These are phyloP conservation scores for Bryum argenteum DNA, from an alignment of 225 moss, liverwort and hornwort genomes.

Conservation along the genomic window DNA sequence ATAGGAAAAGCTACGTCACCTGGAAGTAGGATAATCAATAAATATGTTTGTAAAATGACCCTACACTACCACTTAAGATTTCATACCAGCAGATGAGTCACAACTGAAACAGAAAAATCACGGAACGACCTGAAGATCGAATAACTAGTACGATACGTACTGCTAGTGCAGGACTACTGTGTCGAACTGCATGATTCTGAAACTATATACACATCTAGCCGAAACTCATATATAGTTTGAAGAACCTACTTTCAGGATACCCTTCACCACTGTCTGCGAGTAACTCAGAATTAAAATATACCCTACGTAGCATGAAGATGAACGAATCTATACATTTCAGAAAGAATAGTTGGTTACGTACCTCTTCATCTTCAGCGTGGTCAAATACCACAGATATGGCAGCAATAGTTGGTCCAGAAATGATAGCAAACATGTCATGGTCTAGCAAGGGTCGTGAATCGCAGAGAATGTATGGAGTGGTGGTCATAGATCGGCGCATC, in stretches of 20 bases:
- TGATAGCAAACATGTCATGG: constrained; percentile 99
- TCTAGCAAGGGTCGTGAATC: constrained; percentile 87
- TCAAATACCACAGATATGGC: constrained; percentile 99
- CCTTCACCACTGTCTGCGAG: constrained; percentile 22
- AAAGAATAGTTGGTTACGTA: constrained; percentile 29
- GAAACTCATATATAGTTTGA: constrained; percentile 5
- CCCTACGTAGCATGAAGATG: background rate
- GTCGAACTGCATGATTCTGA: background rate
- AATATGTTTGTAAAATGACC: constrained; percentile 13
- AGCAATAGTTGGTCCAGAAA: constrained; percentile 98
- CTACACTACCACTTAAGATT: constrained; percentile 15
- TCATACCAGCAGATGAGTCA: constrained; percentile 14
- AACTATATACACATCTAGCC: constrained; percentile 13
- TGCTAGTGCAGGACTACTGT: constrained; percentile 5
- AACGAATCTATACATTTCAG: constrained; percentile 2
- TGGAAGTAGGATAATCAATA: constrained; percentile 17
- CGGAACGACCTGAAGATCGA: background rate
- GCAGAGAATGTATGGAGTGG: constrained; percentile 84
- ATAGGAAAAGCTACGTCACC: background rate
- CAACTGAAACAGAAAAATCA: constrained; percentile 9
- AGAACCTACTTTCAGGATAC: constrained; percentile 27
- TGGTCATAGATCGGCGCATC: constrained; percentile 80
- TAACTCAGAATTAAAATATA: constrained; percentile 11
- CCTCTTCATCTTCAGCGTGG: constrained; percentile 98
- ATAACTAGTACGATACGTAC: background rate